These are phyloP conservation scores for Bipolaris cookei DNA, from an alignment of 2,329 filamentous ascomycete species.

Conservation along the genomic window DNA sequence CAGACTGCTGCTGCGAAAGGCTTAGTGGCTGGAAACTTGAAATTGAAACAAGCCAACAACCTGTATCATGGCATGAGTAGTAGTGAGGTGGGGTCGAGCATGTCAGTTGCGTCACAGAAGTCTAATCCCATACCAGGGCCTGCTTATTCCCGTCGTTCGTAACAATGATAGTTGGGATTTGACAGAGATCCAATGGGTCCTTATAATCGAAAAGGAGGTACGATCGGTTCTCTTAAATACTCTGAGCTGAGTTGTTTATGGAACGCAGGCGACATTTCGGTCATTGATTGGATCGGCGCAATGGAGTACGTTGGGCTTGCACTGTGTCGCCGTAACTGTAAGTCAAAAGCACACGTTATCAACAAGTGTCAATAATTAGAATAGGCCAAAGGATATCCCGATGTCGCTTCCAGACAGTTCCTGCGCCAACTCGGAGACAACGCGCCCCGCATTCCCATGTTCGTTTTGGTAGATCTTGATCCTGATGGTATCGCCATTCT, in stretches of 20 bases:
- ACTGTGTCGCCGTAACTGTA: conserved; percentile 74
- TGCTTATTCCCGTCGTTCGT: conserved; percentile 63
- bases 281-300: conserved; percentile 66
- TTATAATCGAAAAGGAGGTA: conserved; percentile 82
- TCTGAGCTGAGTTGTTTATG: conserved; percentile 21
- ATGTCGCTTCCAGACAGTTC: conserved; percentile 72
- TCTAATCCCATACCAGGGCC: conserved; percentile 57
- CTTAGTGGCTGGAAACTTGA: conserved; percentile 66
- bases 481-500: conserved; percentile 78
- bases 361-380: conserved; percentile 13
- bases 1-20: conserved; percentile 78
- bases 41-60: conserved; percentile 56
- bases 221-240: conserved; percentile 6
- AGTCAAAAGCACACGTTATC: conserved; percentile 12
- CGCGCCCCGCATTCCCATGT: conserved; percentile 57
- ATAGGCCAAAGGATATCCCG: conserved; percentile 82
- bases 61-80: conserved; percentile 52
- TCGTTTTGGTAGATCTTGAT: conserved; percentile 75
- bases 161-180: conserved; percentile 61
- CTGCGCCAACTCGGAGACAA: conserved; percentile 56
- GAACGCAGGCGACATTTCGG: conserved; percentile 72
- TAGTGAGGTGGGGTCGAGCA: conserved; percentile 44
- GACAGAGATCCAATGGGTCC: conserved; percentile 64
- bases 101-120: neutral
- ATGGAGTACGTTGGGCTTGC: conserved; percentile 58